phyloP scores from a whole-genome alignment of 768 basidiomycete genomes.

The Tulasnella sp. region DNA sequence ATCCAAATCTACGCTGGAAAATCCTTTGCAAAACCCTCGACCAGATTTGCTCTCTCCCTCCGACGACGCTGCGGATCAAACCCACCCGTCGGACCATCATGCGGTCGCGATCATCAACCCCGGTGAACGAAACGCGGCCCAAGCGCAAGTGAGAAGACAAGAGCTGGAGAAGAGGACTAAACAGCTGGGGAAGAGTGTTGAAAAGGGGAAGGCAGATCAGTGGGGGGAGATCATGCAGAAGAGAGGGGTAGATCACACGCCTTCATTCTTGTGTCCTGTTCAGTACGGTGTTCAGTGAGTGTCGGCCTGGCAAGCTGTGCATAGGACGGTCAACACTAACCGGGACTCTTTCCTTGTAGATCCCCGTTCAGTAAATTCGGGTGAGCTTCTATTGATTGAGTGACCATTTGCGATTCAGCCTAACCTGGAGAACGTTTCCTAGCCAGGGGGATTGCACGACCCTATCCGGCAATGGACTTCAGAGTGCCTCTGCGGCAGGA shows the following conservation, averaged over 20 bases:
- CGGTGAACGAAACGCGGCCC: background rate
- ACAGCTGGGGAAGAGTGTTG: background rate
- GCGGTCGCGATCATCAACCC: slow-evolving; percentile 25
- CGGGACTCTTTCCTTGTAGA: background rate
- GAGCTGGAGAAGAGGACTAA: slow-evolving; percentile 5
- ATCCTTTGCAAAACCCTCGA: slow-evolving; percentile 24
- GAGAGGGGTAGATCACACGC: slow-evolving; percentile 20
- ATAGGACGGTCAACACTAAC: background rate
- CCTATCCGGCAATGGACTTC: background rate
- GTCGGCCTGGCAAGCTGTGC: background rate
- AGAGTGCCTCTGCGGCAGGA: slow-evolving; percentile 15
- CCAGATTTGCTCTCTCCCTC: slow-evolving; percentile 28
- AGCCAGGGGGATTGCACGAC: slow-evolving; percentile 22
- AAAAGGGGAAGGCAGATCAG: slow-evolving; percentile 16
- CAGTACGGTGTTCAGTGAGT: slow-evolving; percentile 14
- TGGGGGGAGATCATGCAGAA: slow-evolving; percentile 21
- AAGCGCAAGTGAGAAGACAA: background rate
- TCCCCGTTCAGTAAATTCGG: slow-evolving; percentile 13
- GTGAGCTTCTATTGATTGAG: background rate
- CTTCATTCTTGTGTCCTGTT: slow-evolving; percentile 16
- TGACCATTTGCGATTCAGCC: background rate
- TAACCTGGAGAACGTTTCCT: background rate
- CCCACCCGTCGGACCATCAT: slow-evolving; percentile 30
- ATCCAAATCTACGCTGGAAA: slow-evolving; percentile 10
- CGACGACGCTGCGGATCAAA: slow-evolving; percentile 28